These are phyloP conservation scores for Dinochytrium kinnereticum DNA, from an alignment of 371 early-diverging fungal species.

Conservation along the genomic window DNA sequence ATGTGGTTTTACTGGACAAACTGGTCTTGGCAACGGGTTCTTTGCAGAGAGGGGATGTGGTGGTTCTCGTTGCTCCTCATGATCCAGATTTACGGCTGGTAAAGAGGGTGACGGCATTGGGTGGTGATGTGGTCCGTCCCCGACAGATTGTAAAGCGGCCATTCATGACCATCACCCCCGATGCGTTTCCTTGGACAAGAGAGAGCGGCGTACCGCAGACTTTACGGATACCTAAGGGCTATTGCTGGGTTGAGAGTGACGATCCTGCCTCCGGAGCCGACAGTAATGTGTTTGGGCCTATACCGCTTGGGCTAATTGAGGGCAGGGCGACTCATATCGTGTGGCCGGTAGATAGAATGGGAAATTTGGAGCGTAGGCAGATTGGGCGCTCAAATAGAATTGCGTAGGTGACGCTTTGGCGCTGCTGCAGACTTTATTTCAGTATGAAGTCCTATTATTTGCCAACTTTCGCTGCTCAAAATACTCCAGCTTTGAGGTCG, in stretches of 20 bases:
- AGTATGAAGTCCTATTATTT: no score
- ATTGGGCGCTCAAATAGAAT: background rate
- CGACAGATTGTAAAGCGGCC: conserved; percentile 9
- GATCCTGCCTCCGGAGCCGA: conserved; percentile 85
- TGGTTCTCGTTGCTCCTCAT: conserved; percentile 78
- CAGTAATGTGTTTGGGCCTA: conserved; percentile 86
- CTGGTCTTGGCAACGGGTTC: conserved; percentile 59
- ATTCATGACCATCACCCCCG: background rate
- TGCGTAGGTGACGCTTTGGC: background rate
- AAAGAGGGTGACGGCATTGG: conserved; percentile 85
- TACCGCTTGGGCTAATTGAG: conserved; percentile 73
- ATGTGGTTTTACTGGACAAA: conserved; percentile 80
- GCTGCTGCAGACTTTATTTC: no score
- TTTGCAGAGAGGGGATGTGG: conserved; percentile 78
- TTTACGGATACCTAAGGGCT: conserved; percentile 80
- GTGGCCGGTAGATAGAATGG: conserved; percentile 75
- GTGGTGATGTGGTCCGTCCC: conserved; percentile 82
- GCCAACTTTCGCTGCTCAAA: no score
- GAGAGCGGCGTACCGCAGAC: conserved; percentile 26
- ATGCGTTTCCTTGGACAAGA: background rate
- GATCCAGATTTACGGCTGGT: conserved; percentile 73
- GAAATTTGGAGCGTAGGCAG: conserved; percentile 27
- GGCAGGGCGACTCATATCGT: conserved; percentile 66
- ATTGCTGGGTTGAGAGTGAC: conserved; percentile 94
- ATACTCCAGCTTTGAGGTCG: background rate